Evolutionary conservation across 73 alveolate genomes (phyloP).

Genomic region (Symbiodinium natans): DNA sequence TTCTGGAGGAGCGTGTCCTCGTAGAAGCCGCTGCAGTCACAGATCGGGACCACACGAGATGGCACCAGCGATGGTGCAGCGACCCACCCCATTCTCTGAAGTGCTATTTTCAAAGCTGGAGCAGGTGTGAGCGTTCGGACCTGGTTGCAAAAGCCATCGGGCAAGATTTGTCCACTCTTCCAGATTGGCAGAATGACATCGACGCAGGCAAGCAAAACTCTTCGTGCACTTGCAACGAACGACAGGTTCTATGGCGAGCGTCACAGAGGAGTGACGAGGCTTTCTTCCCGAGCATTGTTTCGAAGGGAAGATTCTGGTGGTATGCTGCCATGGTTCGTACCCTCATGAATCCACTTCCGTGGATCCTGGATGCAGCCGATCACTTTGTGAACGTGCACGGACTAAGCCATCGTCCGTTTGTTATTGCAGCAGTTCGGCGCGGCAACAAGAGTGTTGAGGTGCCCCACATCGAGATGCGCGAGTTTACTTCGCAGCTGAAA

Average conservation of each 20-base stretch:
- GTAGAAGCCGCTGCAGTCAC: constrained; percentile 86
- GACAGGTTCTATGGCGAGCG: constrained; percentile 39
- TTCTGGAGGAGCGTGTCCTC: constrained; percentile 55
- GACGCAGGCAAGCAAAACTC: neutral
- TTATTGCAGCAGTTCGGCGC: constrained; percentile 68
- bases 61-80: constrained; percentile 91
- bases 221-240: constrained; percentile 39
- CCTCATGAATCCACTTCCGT: constrained; percentile 55
- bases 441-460: constrained; percentile 62
- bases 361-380: constrained; percentile 38
- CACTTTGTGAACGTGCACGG: neutral
- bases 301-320: constrained; percentile 78
- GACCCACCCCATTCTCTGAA: constrained; percentile 73
- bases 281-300: constrained; percentile 51
- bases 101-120: constrained; percentile 64
- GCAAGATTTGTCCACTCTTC: neutral
- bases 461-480: neutral
- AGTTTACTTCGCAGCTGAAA: constrained; percentile 27
- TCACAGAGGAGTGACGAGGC: constrained; percentile 64
- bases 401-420: neutral
- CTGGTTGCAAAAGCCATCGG: neutral
- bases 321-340: constrained; percentile 72
- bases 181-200: neutral
- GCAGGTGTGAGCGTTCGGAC: constrained; percentile 20
- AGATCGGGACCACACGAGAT: constrained; percentile 55